phyloP scores from a whole-genome alignment of 768 basidiomycete species.

The Cystofilobasidium ferigula region DNA sequence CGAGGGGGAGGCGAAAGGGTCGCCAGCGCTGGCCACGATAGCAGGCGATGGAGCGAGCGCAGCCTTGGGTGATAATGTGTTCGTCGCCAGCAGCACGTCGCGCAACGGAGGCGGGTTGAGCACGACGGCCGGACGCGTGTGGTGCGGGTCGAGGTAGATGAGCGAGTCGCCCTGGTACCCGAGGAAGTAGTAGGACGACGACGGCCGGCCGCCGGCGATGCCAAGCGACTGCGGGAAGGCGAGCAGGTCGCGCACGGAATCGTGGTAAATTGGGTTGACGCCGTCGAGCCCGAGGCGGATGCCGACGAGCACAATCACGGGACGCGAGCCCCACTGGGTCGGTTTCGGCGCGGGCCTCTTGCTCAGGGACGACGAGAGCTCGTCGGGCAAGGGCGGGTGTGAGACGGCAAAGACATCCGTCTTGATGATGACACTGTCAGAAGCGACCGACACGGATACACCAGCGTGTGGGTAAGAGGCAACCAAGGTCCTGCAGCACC shows the following conservation, averaged over 20 bases:
- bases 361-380: not conserved
- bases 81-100: conserved; percentile 1
- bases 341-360: conserved; percentile 6
- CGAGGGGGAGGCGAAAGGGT: not conserved
- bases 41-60: not conserved
- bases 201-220: conserved; percentile 90
- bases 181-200: conserved; percentile 97
- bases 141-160: conserved; percentile 44
- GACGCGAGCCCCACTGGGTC: conserved; percentile 61
- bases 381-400: conserved; percentile 3
- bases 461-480: conserved; percentile 67
- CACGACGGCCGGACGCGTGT: conserved; percentile 17
- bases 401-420: conserved; percentile 78
- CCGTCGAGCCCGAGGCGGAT: conserved; percentile 80
- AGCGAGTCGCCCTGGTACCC: conserved; percentile 80
- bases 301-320: conserved; percentile 76
- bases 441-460: conserved; percentile 68
- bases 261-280: conserved; percentile 89
- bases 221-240: conserved; percentile 92
- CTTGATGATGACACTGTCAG: conserved; percentile 71
- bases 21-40: too few species aligned
- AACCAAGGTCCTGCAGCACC: conserved; percentile 54
- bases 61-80: too few species aligned
- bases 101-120: not conserved
- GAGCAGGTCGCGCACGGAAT: conserved; percentile 71